Conservation (phyloP, 2,329 filamentous ascomycete species). For the Scorias spongiosa region DNA sequence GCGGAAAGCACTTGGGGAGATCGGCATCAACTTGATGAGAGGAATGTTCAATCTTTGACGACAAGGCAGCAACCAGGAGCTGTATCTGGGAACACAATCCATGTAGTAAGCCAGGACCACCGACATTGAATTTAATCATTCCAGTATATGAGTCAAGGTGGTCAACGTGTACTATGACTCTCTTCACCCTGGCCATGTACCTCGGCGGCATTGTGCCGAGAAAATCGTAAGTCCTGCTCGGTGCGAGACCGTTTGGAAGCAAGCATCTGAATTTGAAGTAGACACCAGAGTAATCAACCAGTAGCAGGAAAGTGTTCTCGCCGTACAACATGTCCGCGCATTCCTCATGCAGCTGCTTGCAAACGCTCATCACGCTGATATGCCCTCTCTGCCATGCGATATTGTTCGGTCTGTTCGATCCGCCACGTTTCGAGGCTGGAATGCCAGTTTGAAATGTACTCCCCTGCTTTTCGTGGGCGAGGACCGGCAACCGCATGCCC, state of each 20-base stretch:
- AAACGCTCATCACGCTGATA: conserved; percentile 24
- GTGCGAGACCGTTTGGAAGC: conserved; percentile 25
- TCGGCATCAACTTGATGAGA: conserved; percentile 18
- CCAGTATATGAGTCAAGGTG: conserved; percentile 34
- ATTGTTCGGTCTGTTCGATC: conserved; percentile 3
- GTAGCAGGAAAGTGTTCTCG: conserved; percentile 29
- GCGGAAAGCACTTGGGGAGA: conserved; percentile 16
- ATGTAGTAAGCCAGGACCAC: conserved; percentile 27
- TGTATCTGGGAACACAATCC: conserved; percentile 27
- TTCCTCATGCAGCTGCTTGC: conserved; percentile 29
- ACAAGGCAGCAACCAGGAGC: conserved; percentile 24
- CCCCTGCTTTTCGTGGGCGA: not conserved
- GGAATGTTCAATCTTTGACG: conserved; percentile 10
- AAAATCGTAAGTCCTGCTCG: conserved; percentile 25
- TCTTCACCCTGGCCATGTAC: conserved; percentile 27
- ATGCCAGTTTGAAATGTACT: not conserved
- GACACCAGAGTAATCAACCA: conserved; percentile 29
- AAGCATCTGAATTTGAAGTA: conserved; percentile 30
- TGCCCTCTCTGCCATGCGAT: conserved; percentile 29
- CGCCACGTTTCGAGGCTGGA: not conserved
- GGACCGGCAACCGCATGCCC: conserved; percentile 11
- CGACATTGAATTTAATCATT: conserved; percentile 38
- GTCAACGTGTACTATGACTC: conserved; percentile 30
- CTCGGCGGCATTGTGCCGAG: conserved; percentile 26
- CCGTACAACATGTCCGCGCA: conserved; percentile 32